Percentiles rank a stretch among this genome's conserved stretches.
Evolutionary conservation across 169 alveolate genomes (phyloP).

Genomic region (Plasmodium yoelii): DNA sequence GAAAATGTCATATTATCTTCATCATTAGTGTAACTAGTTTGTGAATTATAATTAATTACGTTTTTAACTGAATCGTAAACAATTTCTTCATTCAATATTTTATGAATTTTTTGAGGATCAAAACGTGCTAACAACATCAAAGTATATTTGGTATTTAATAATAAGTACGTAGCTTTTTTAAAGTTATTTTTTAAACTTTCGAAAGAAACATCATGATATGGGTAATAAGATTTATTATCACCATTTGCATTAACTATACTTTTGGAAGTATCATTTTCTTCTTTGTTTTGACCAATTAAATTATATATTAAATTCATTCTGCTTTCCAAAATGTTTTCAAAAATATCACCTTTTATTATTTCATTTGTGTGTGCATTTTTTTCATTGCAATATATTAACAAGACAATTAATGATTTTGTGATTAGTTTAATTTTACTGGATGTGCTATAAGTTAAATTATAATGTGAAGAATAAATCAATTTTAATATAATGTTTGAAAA

Average conservation of each 20-base stretch:
- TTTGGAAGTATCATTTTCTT: neutral
- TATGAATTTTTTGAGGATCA: neutral
- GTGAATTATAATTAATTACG: neutral
- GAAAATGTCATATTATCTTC: neutral
- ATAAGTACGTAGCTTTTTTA: conserved; percentile 20
- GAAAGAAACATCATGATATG: neutral
- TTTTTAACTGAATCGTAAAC: neutral
- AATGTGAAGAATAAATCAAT: conserved; percentile 46
- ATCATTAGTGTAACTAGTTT: neutral
- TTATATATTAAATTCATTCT: conserved; percentile 48
- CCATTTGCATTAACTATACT: neutral
- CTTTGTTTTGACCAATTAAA: conserved; percentile 29
- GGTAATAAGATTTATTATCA: neutral
- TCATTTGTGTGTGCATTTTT: conserved; percentile 27
- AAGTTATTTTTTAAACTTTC: conserved; percentile 13
- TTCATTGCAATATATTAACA: conserved; percentile 37
- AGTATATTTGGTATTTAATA: conserved; percentile 62
- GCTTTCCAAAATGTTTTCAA: conserved; percentile 21
- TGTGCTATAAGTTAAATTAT: conserved; percentile 43
- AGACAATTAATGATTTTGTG: conserved; percentile 36
- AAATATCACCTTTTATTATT: conserved; percentile 37
- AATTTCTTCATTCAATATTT: neutral
- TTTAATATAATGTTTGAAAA: conserved; percentile 39
- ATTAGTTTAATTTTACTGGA: conserved; percentile 30
- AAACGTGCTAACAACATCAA: conserved; percentile 12